phyloP scores from a whole-genome alignment of 177 flowering plant species.

The Vitis hybrid region DNA sequence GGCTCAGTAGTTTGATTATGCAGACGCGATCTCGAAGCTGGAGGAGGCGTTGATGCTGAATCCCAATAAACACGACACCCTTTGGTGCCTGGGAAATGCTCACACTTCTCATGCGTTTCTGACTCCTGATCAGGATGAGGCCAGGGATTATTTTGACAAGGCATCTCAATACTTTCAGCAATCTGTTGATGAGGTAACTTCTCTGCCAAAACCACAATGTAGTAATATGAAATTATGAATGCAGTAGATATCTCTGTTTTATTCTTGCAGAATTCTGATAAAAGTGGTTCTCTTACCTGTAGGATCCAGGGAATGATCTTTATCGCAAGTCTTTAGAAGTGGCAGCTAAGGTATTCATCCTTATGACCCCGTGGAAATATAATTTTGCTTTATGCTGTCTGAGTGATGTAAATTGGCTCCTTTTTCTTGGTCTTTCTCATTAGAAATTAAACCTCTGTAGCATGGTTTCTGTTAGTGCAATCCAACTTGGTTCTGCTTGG shows the following conservation, averaged over 20 bases:
- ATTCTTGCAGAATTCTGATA: background rate
- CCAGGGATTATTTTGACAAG: constrained; percentile 56
- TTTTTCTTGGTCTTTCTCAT: no score
- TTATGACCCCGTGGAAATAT: background rate
- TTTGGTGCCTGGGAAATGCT: constrained; percentile 93
- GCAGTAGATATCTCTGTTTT: background rate
- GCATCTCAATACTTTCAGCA: constrained; percentile 61
- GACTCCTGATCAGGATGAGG: constrained; percentile 61
- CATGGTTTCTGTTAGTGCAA: no score
- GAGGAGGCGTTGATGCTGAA: constrained; percentile 77
- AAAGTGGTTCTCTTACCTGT: background rate
- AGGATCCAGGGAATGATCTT: constrained; percentile 67
- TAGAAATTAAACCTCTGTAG: no score
- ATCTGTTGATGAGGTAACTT: constrained; percentile 71
- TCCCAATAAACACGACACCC: constrained; percentile 71
- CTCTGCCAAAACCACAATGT: background rate
- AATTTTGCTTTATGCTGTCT: background rate
- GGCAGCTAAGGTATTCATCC: constrained; percentile 43
- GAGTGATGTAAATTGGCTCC: no score
- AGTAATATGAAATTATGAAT: background rate
- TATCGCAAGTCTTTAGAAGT: constrained; percentile 62
- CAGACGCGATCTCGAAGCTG: constrained; percentile 74
- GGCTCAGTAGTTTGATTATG: background rate
- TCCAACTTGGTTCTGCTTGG: no score
- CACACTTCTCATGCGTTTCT: constrained; percentile 76